Base-by-base conservation (phyloP, 2,329 filamentous ascomycete genomes). In the Aspergillus sergii region DNA sequence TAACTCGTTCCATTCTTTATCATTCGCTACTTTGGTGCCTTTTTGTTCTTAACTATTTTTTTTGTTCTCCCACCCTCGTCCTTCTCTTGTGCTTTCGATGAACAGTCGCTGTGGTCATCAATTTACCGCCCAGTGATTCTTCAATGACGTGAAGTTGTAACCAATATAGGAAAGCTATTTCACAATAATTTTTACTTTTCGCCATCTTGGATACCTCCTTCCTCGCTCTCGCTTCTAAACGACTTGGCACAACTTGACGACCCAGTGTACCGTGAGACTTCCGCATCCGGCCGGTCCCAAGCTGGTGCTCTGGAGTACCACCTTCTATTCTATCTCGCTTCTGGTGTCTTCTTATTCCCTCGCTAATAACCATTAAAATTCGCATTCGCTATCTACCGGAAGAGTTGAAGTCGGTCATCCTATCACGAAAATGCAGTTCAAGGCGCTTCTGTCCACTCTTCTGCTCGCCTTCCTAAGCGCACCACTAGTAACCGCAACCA, bases 401-500 rank as follows among this genome's bases (percentile, higher is more conserved):
- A 41, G 23, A 53, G 58, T 48, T 59, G 19, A 46, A 34, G n/a
- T 45, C 55, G 43, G 58, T 23, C 58, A 23, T 30, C 48, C 10
- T 55, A 57, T 58, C 63, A 66, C 66, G 70, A 75, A 61, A 39
- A 79, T 79, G 75, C 72, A 72, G 66, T 71, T 73, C 66, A 64
- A 76, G 68, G 67, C 75, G 45, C 62, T 76, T 53, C 68, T 78
- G 36, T 68, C 76, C 26, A 72, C 71, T 66, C 68, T 82, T 64
- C 68, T 82, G 60, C 66, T 80, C 67, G 76, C 78, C 69, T 73
- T 80, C 60, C 66, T 81, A 64, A 72, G 78, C 64, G 72, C 78
- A n/a, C 75, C 86, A 58, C 79, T 86, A 64, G 84, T 82, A 61
- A 81, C 86, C 63, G 90, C 87, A 66, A 84, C 88, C 74, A 85